Evolutionary conservation across 192 early-diverging fungal genomes (phyloP).

Genomic region (Coemansia sp.): DNA sequence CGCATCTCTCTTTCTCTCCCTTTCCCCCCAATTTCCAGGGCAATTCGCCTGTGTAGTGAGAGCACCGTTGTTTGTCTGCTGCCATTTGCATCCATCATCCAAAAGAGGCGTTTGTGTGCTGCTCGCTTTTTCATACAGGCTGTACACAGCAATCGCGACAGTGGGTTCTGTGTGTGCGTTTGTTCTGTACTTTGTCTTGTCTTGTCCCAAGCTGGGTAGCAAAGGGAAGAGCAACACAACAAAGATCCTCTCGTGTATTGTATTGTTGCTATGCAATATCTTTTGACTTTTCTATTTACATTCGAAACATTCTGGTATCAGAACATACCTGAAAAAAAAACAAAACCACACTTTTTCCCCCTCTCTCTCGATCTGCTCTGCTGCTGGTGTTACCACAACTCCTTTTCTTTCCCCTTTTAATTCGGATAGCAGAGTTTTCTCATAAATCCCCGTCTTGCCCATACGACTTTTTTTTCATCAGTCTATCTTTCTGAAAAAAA

Average conservation of each 20-base stretch:
- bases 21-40: slow-evolving; percentile 6
- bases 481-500: neutral
- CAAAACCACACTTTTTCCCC: neutral
- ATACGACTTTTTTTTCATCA: neutral
- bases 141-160: neutral
- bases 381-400: neutral
- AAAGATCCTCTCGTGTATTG: too few species aligned
- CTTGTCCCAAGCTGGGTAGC: too few species aligned
- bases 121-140: neutral
- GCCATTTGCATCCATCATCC: neutral
- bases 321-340: too few species aligned
- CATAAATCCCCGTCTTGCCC: neutral
- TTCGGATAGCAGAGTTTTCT: neutral
- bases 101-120: neutral
- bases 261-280: too few species aligned
- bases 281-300: too few species aligned
- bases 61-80: neutral
- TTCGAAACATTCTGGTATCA: too few species aligned
- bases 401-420: neutral
- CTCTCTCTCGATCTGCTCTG: neutral
- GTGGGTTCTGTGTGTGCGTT: neutral
- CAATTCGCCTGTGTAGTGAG: neutral
- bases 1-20: neutral
- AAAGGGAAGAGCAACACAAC: neutral
- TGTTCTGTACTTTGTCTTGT: too few species aligned